Evolutionary conservation across 805 yeast species (phyloP), one percentile per base, ranked within the genome.

Genomic region (Ogataea pini): DNA sequence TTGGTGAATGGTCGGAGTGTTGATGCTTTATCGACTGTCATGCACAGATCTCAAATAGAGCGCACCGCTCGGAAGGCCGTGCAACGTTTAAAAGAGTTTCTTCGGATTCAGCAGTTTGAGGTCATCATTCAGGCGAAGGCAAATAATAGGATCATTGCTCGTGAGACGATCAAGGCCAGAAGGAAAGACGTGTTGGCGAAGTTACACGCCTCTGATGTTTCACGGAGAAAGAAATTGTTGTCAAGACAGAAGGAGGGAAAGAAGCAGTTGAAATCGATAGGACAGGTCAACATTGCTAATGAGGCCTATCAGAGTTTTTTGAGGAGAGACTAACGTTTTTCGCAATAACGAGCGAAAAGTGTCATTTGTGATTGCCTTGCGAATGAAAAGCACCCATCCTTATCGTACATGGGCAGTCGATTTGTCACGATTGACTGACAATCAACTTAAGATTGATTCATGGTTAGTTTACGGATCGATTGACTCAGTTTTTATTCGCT

Each of bases 171-270:
- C 54, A 88, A 89, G 64, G 98, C 98, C 5, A 80, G 89, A 63
- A 75, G 97, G 51, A 92, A 92, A 68, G 98, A 92, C 68, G 99
- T 92, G n/a, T 74, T 94, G 47, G 96, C 94, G 24, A 87, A 83
- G 61, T 71, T 94, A 51, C 98, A 92, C 67, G 99, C 98, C 0
- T 83, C 96, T 16, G 99, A 92, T 72, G 80, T 91, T 28, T 79
- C 95, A 0, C 77, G 99, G 70, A 77, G 96, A 52, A 90, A 90
- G 73, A 92, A 92, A 69, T 75, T 92, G 56, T 72, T 92, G 45
- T 89, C 78, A 47, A 85, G 86, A 59, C 99, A 92, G 62, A 92
- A 91, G 66, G 96, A 89, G 62, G 99, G 99, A 32, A 94, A 94
- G 69, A 89, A 86, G 68, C 78, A 77, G 52, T 76, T 92, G 85